Conservation (phyloP, 2,329 filamentous ascomycete species). For the Xylariaceae sp. region DNA sequence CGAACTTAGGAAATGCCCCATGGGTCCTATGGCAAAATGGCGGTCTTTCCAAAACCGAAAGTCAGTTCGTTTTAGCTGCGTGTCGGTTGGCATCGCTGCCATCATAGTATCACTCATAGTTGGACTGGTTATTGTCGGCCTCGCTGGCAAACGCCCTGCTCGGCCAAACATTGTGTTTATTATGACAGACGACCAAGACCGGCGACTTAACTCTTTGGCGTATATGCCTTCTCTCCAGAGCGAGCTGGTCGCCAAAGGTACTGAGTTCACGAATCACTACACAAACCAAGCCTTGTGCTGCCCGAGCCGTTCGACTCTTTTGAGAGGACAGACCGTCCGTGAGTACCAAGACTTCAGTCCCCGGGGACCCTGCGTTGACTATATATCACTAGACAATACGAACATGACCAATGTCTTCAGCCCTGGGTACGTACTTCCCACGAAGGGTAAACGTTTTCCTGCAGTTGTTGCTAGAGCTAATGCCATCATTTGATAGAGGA, state of each 20-base stretch:
- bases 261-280: slow-evolving; percentile 28
- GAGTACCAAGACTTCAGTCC: no score
- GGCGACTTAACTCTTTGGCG: slow-evolving; percentile 19
- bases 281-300: slow-evolving; percentile 29
- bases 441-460: neutral
- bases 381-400: slow-evolving; percentile 23
- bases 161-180: slow-evolving; percentile 21
- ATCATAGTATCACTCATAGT: no score
- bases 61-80: no score
- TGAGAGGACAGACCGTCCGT: slow-evolving; percentile 26
- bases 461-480: neutral
- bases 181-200: slow-evolving; percentile 13
- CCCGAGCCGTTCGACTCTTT: slow-evolving; percentile 26
- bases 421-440: slow-evolving; percentile 3
- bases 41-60: no score
- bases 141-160: no score
- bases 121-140: no score
- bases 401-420: slow-evolving; percentile 30
- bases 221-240: slow-evolving; percentile 21
- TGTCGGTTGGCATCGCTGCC: no score
- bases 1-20: no score
- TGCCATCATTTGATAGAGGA: neutral
- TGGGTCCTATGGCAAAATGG: no score
- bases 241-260: slow-evolving; percentile 25
- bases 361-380: no score